Evolutionary conservation across 2,329 filamentous ascomycete species (phyloP).

Genomic region (Nannizziopsis barbatae): DNA sequence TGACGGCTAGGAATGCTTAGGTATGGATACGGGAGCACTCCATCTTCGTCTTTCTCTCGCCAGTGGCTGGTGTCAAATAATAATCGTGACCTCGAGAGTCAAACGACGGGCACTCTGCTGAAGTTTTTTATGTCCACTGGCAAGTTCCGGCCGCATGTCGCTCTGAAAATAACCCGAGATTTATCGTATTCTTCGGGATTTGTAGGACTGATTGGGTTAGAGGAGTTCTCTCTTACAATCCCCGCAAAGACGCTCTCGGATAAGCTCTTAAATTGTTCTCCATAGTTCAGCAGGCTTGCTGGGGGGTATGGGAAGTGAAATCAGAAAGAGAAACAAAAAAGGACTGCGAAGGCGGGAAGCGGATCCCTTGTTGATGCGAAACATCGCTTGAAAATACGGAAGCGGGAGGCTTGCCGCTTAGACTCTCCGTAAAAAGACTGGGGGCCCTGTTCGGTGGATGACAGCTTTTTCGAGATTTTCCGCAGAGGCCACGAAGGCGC

Average conservation of each 20-base stretch:
- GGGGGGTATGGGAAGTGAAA: neutral
- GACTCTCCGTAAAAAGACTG: neutral
- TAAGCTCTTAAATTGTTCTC: no score
- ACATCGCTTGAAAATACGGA: neutral
- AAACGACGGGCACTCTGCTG: no score
- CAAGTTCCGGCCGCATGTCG: no score
- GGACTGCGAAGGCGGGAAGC: neutral
- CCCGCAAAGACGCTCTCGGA: neutral
- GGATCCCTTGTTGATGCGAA: conserved; percentile 5
- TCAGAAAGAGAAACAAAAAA: neutral
- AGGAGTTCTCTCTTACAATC: neutral
- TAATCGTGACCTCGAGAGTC: no score
- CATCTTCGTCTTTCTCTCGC: neutral
- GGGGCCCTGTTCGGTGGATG: neutral
- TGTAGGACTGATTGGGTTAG: no score
- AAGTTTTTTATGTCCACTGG: no score
- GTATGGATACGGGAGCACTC: neutral
- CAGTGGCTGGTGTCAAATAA: no score
- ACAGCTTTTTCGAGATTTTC: no score
- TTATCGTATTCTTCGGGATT: no score
- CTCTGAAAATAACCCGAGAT: no score
- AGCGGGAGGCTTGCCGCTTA: neutral
- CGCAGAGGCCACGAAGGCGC: no score
- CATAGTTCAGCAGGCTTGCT: no score
- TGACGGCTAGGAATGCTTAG: conserved; percentile 1